Base-by-base conservation (phyloP, 2,329 filamentous ascomycete genomes). In the Ceratocystis eucalypticola region DNA sequence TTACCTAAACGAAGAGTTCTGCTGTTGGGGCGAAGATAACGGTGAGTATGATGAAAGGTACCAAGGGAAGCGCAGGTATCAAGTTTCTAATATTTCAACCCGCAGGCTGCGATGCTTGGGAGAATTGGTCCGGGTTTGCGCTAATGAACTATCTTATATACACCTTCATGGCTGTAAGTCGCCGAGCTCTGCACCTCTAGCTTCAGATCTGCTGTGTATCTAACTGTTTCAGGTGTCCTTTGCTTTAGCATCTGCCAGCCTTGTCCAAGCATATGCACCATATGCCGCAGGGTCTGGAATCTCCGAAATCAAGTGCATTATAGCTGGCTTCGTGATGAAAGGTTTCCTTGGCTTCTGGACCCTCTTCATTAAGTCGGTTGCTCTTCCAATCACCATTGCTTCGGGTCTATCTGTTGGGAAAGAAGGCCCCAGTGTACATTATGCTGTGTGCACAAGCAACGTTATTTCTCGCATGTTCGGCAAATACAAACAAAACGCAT, bases 321-420 rank as follows among this genome's bases (percentile, higher is more conserved):
- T 99, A 73, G 94, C 93, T 3, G 94, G 94, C 2, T 99, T 99
- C 74, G 90, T 97, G 62, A 99, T 99, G 94, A 96, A 97, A 76
- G 94, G 92, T 0, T 99, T 99, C 73, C 81, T 99, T 17, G 91
- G 93, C 22, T 87, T 88, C 71, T 91, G 91, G 84, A 97, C 94
- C 4, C 79, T 99, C 41, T 75, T 94, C 68, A 97, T 99, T 77
- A 99, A 99, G 77, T 96, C 91, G 0, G 84, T 97, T 66, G 89
- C 88, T 28, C 79, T 99, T 61, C 94, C 94, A 0, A 79, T 99
- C 57, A 89, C 93, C 55, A 99, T 99, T 74, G 92, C 89, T 12
- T 96, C 92, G 1, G 94, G 94, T 1, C 78, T 99, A 28, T 96
- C 91, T 0, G 91, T 99, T 12, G 94, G 94, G 65, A 99, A 99